Evolutionary conservation across 371 early-diverging fungal species (phyloP).

Genomic region (Mortierella sp.): DNA sequence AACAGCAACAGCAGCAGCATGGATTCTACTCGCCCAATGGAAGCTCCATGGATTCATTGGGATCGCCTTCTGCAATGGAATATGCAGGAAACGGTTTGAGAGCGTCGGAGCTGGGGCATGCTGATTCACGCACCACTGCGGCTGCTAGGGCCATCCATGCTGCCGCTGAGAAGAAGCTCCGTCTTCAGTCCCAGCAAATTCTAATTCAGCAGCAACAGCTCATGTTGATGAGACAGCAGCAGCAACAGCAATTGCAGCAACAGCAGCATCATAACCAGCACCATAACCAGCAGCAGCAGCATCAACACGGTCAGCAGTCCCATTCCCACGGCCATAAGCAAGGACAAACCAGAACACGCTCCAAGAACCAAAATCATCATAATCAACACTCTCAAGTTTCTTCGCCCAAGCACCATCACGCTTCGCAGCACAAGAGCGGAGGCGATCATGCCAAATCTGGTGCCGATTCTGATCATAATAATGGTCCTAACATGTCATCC

Average conservation of each 20-base stretch:
- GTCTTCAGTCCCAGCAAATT: constrained; percentile 67
- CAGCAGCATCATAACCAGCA: constrained; percentile 41
- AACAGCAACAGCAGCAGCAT: constrained; percentile 20
- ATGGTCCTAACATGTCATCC: not conserved
- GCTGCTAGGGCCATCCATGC: constrained; percentile 30
- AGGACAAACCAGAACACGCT: constrained; percentile 27
- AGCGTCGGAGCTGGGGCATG: constrained; percentile 20
- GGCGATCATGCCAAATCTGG: constrained; percentile 21
- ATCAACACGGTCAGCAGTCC: constrained; percentile 47
- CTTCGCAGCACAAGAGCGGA: constrained; percentile 16
- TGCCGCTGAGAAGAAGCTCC: constrained; percentile 64
- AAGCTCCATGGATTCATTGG: constrained; percentile 13
- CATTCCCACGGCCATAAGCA: constrained; percentile 41
- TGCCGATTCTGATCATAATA: constrained; percentile 17
- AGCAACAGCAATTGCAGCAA: constrained; percentile 54
- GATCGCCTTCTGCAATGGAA: constrained; percentile 20
- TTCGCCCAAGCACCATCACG: constrained; percentile 32
- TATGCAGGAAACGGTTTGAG: constrained; percentile 26
- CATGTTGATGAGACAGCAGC: constrained; percentile 20
- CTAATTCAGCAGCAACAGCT: constrained; percentile 62
- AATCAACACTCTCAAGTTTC: constrained; percentile 35
- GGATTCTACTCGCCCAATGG: constrained; percentile 16
- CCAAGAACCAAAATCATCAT: constrained; percentile 23
- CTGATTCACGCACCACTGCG: constrained; percentile 20
- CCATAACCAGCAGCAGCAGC: constrained; percentile 55